Conservation (phyloP, 2,329 filamentous ascomycete species). For the Aureobasidium sp. region DNA sequence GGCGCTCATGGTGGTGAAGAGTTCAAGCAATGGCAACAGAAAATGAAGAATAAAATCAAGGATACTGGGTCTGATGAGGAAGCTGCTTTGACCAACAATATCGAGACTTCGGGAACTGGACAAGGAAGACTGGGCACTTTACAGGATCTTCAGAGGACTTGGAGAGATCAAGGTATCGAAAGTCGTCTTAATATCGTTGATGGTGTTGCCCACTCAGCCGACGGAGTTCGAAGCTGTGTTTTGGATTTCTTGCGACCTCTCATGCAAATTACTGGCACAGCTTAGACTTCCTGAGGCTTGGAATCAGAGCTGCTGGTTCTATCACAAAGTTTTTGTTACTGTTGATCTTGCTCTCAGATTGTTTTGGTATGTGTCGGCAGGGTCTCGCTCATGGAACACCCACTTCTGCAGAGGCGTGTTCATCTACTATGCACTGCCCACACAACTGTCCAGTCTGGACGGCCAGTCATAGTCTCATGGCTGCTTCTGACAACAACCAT, state of each 20-base stretch:
- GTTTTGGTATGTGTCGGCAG: too few relatives aligned
- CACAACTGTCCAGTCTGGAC: too few relatives aligned
- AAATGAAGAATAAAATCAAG: neutral
- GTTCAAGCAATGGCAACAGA: neutral
- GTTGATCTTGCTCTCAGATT: neutral
- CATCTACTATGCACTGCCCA: too few relatives aligned
- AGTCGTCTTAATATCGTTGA: neutral
- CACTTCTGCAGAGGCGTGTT: too few relatives aligned
- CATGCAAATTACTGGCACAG: neutral
- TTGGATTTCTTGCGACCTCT: neutral
- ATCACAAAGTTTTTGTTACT: too few relatives aligned
- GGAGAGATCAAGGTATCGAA: neutral
- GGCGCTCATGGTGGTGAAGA: neutral
- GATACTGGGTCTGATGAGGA: neutral
- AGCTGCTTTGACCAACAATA: neutral
- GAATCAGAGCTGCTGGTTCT: too few relatives aligned
- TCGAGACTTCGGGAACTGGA: neutral
- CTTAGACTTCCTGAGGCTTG: too few relatives aligned
- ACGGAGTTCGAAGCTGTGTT: neutral
- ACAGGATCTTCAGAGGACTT: neutral
- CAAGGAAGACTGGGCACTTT: slow-evolving; percentile 1
- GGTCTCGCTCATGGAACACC: too few relatives aligned
- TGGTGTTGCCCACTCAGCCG: neutral
- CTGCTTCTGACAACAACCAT: too few relatives aligned
- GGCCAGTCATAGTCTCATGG: too few relatives aligned